These are phyloP conservation scores for Pichia manshurica DNA, from an alignment of 805 yeast genomes.

Conservation along the genomic window DNA sequence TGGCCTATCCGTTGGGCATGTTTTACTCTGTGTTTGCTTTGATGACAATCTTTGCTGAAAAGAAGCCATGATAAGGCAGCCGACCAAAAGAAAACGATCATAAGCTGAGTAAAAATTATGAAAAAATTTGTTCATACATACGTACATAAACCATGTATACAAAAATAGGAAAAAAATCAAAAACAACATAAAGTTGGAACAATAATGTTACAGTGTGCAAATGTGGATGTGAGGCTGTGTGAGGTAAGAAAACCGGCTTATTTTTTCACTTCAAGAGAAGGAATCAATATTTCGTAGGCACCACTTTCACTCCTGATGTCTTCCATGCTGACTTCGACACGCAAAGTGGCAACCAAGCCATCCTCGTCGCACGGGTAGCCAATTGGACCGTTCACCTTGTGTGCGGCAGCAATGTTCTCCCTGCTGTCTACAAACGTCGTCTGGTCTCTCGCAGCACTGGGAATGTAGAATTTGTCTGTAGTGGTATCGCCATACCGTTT, in stretches of 20 bases:
- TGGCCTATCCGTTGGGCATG: slow-evolving; percentile 89
- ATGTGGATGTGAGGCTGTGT: too few species aligned
- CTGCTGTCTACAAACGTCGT: neutral
- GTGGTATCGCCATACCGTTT: slow-evolving; percentile 24
- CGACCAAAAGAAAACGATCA: too few species aligned
- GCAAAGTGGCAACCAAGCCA: slow-evolving; percentile 63
- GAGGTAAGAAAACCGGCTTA: too few species aligned
- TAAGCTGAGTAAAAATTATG: too few species aligned
- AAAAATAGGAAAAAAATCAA: too few species aligned
- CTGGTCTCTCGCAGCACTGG: slow-evolving; percentile 24
- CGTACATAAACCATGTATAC: too few species aligned
- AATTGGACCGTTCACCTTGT: slow-evolving; percentile 18
- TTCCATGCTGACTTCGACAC: slow-evolving; percentile 59
- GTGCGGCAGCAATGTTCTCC: slow-evolving; percentile 4
- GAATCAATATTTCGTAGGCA: slow-evolving; percentile 67
- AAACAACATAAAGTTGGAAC: too few species aligned
- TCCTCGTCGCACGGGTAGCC: slow-evolving; percentile 52
- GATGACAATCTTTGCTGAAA: slow-evolving; percentile 74
- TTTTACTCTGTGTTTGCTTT: slow-evolving; percentile 92
- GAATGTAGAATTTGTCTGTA: slow-evolving; percentile 2
- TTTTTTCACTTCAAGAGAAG: slow-evolving; percentile 29
- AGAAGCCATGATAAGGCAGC: slow-evolving; percentile 19
- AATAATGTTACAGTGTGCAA: too few species aligned
- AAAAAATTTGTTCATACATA: too few species aligned
- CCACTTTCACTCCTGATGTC: slow-evolving; percentile 47